A percentile compares a stretch with the other conserved stretches of the same genome.
Evolutionary conservation across 176 grass and related monocot species (phyloP).

Genomic region (Oryza brachyantha): DNA sequence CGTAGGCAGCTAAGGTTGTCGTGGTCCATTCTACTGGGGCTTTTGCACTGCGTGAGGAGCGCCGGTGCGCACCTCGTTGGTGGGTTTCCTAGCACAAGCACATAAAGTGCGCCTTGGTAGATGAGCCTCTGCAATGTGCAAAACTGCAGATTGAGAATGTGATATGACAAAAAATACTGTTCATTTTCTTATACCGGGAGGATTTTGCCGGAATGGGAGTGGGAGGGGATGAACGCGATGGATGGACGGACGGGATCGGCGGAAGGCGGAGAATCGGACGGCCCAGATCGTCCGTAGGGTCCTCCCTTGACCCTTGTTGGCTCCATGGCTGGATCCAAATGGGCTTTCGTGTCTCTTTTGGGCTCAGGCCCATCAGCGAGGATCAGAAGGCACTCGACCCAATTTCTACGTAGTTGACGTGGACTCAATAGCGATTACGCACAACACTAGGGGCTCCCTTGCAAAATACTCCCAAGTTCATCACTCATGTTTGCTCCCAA

Average conservation of each 20-base stretch:
- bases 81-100: constrained; percentile 34
- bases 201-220: no score
- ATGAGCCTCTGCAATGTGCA: constrained; percentile 7
- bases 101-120: neutral
- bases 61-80: constrained; percentile 15
- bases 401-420: no score
- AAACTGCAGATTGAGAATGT: no score
- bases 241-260: neutral
- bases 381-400: no score
- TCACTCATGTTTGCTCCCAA: no score
- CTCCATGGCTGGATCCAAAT: no score
- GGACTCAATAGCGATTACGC: no score
- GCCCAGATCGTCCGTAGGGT: neutral
- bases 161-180: no score
- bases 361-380: neutral
- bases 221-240: neutral
- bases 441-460: no score
- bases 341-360: neutral
- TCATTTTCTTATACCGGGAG: no score
- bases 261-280: neutral
- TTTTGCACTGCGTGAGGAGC: neutral
- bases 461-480: no score
- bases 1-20: constrained; percentile 3
- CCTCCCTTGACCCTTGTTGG: no score
- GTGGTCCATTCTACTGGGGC: neutral